A percentile compares a stretch with the other conserved stretches of the same genome.
Evolutionary conservation across 805 yeast species (phyloP).

Genomic region (Saccharomycopsis guyanensis): DNA sequence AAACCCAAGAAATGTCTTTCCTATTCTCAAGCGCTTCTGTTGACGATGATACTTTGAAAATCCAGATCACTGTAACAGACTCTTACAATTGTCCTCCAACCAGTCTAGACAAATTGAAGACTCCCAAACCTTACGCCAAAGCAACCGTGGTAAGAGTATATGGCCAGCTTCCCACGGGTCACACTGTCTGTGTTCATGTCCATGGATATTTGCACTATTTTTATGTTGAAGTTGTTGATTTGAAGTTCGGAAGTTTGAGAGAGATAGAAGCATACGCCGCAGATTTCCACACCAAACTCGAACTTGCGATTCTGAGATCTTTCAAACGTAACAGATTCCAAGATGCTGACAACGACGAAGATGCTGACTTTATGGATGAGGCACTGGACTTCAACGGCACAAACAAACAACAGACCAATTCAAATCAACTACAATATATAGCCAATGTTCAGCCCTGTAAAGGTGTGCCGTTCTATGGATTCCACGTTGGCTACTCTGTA

Average conservation of each 20-base stretch:
- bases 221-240: conserved; percentile 53
- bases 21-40: too few relatives aligned
- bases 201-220: conserved; percentile 84
- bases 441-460: conserved; percentile 59
- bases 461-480: conserved; percentile 83
- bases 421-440: conserved; percentile 29
- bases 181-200: conserved; percentile 56
- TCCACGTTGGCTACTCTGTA: conserved; percentile 51
- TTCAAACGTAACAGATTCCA: conserved; percentile 26
- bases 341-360: conserved; percentile 14
- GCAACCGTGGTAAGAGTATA: conserved; percentile 53
- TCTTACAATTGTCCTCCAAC: conserved; percentile 55
- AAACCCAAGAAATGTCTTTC: too few relatives aligned
- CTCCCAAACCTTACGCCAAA: conserved; percentile 16
- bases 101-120: conserved; percentile 25
- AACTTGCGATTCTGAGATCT: conserved; percentile 34
- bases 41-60: conserved; percentile 26
- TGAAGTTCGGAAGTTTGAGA: conserved; percentile 21
- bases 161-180: conserved; percentile 59
- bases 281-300: conserved; percentile 37
- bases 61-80: conserved; percentile 61
- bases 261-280: conserved; percentile 31
- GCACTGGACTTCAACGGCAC: conserved; percentile 1
- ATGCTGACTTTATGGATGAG: conserved; percentile 15
- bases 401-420: neutral